Evolutionary conservation across 371 early-diverging fungal species (phyloP), one percentile per base, ranked within the genome.

Genomic region (Syncephalastrum sp.): DNA sequence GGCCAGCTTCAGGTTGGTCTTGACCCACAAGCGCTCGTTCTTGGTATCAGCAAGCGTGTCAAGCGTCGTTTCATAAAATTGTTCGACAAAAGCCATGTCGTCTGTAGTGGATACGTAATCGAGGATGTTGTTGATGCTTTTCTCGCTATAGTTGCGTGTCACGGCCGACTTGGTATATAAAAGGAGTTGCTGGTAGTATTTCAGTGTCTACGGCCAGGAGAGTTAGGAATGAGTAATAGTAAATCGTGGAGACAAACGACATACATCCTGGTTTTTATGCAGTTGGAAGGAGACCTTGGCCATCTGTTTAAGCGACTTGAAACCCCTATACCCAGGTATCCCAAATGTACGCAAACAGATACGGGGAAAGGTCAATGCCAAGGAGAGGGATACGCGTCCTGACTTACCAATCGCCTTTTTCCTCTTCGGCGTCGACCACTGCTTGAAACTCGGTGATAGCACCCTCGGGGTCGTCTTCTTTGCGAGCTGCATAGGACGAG

Each of bases 271-370:
- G 57, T 81, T 83, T 52, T 81, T 65, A 45, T 75, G 72, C 52
- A 84, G 75, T 49, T 85, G 87, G 71, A 91, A 91, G 4, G 87
- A 82, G 43, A 94, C 75, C 65, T 97, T 97, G 54, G 91, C 84
- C 80, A 92, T 93, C 74, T 96, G 98, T 70, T 97, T 97, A 49
- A 91, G 71, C 1, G 97, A 88, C 59, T 94, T 95, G 78, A 96
- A 97, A 1, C 95, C 95, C 96, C 96, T 94, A 17, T 13, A 48
- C 15, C 7, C 4, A 6, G 29, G 4, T 29, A 29, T 29, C 29
- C 4, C 7, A 3, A 2, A 33, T 33, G 10, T 33, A 33, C 8
- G 8, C 8, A 12, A 8, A 33, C 10, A 33, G 5, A 27, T 27
- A 27, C 21, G 21, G 21, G 21, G 21, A 21, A 21, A 12, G 10